These are phyloP conservation scores for Talaromyces sp. DNA, from an alignment of 2,329 filamentous ascomycete genomes.

Conservation along the genomic window DNA sequence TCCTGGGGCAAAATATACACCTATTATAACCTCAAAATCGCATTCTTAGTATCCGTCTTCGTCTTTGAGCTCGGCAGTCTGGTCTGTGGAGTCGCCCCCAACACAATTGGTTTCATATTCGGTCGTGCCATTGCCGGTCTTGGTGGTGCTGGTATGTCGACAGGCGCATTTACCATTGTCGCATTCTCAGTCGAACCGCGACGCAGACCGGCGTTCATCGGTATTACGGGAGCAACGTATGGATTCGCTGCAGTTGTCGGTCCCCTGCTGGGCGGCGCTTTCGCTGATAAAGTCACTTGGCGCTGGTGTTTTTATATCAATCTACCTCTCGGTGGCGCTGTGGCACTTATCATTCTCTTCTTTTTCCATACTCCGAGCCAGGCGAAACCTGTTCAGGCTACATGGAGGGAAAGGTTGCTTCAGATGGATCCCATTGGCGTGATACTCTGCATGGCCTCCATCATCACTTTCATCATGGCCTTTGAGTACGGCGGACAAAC, in stretches of 20 bases:
- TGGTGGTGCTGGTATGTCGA: constrained; percentile 29
- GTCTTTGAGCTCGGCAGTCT: constrained; percentile 31
- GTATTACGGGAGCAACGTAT: constrained; percentile 27
- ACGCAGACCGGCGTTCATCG: constrained; percentile 34
- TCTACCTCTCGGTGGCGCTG: constrained; percentile 32
- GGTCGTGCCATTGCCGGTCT: constrained; percentile 31
- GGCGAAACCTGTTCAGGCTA: not conserved
- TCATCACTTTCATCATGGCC: constrained; percentile 28
- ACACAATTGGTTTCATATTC: constrained; percentile 27
- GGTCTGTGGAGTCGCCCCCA: constrained; percentile 28
- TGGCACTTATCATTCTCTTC: not conserved
- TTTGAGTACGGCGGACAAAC: constrained; percentile 30
- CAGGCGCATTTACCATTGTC: constrained; percentile 46
- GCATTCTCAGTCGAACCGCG: constrained; percentile 31
- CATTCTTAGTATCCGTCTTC: constrained; percentile 24
- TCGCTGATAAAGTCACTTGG: constrained; percentile 40
- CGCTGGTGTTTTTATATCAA: constrained; percentile 59
- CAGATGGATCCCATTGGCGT: constrained; percentile 28
- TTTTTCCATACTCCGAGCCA: not conserved
- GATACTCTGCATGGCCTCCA: constrained; percentile 24
- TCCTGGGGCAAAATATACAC: constrained; percentile 13
- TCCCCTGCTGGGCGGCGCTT: constrained; percentile 42
- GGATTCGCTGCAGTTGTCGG: constrained; percentile 30
- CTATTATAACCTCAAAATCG: constrained; percentile 11
- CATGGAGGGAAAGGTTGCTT: constrained; percentile 25